Percentiles rank a stretch among this genome's conserved stretches.
Evolutionary conservation across 1,139 yeast species (phyloP).

Genomic region (Lizanozyma gosingica): DNA sequence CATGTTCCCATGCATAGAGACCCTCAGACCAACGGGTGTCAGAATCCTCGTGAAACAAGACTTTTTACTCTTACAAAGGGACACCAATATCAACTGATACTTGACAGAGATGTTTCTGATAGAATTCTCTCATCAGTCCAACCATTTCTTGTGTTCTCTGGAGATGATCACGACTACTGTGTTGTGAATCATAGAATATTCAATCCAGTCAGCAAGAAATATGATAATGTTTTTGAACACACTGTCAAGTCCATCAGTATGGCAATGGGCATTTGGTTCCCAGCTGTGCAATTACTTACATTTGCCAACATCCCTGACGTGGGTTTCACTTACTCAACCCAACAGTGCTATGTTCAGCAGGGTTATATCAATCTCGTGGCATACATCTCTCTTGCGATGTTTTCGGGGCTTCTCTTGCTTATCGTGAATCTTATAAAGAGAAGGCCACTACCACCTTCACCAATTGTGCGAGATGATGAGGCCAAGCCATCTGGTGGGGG

Average conservation of each 20-base stretch:
- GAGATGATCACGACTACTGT: conserved; percentile 53
- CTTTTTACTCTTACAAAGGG: conserved; percentile 24
- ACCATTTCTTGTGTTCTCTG: conserved; percentile 38
- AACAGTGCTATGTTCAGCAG: background rate
- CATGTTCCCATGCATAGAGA: conserved; percentile 45
- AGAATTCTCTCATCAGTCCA: conserved; percentile 21
- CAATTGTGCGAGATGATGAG: too few relatives aligned
- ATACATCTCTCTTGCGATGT: background rate
- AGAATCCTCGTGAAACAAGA: conserved; percentile 32
- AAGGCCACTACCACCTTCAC: too few relatives aligned
- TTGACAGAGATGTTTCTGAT: conserved; percentile 20
- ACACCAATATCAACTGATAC: conserved; percentile 45
- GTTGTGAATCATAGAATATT: conserved; percentile 29
- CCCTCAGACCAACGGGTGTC: conserved; percentile 26
- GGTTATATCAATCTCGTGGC: background rate
- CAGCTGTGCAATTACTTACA: conserved; percentile 45
- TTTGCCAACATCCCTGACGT: conserved; percentile 7
- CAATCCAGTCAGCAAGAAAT: background rate
- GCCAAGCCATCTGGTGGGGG: too few relatives aligned
- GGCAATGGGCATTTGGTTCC: conserved; percentile 51
- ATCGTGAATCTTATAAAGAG: background rate
- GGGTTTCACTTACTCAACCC: background rate
- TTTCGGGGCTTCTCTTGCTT: background rate
- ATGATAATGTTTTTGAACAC: conserved; percentile 18
- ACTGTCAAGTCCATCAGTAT: conserved; percentile 50